Evolutionary conservation across 2,329 filamentous ascomycete species (phyloP), one percentile per base, ranked within the genome.

Genomic region (Neurospora crassa): DNA sequence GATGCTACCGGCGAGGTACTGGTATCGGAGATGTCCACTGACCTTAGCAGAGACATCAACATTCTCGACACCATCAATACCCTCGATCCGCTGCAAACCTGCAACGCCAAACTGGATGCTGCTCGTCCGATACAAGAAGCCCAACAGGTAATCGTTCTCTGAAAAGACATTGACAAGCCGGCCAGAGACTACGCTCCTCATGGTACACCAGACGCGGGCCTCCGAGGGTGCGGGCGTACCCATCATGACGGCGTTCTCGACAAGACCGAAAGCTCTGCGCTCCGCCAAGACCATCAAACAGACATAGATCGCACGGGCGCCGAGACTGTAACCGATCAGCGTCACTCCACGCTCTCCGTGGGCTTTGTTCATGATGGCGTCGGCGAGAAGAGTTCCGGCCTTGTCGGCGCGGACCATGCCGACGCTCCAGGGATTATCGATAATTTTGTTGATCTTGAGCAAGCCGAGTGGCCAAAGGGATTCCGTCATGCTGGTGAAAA

Each of bases 81-180:
- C 90, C 53, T 88, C 84, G 41, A 96, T 87, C 18, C 87, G 86
- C 79, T 97, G 91, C 20, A 98, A 82, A 0, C 95, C 95, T 0
- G 94, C 94, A 42, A 98, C 86, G 1, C 95, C 94, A 73, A 91
- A 90, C 74, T 96, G 90, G 68, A 95, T 87, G 75, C 91, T 93
- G 70, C 91, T 92, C 2, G 89, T 92, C 69, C 95, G 90, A 79
- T 95, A 97, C 47, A 97, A 84, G 79, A 97, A 97, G 0, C 90
- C 94, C 2, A 98, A 89, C 34, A 97, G 89, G 75, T 93, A 94
- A 79, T 98, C 95, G 67, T 93, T 92, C 69, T 91, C 89, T 0
- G 92, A 96, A 79, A 91, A 97, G 3, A 96, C 93, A 76, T 97
- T 98, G 77, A 97, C 86, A n/a, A 97, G 84, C 29, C 94, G 89